A percentile compares a stretch with the other conserved stretches of the same genome.
Conservation (phyloP, 805 yeast genomes). For the Millerozyma acaciae region DNA sequence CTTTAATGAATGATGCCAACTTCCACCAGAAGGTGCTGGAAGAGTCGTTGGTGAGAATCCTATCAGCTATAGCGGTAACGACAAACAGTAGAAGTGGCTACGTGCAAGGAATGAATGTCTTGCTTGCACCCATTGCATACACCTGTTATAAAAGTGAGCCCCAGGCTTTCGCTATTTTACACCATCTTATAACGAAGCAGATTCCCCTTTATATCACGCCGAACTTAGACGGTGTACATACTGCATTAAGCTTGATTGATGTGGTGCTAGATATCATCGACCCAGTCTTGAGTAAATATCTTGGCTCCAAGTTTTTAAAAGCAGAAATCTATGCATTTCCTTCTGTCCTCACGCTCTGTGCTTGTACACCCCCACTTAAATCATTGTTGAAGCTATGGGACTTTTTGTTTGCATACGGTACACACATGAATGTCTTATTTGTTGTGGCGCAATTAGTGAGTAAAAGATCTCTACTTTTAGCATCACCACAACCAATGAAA, state of each 20-base stretch:
- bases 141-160: constrained; percentile 72
- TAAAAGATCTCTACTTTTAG: constrained; percentile 60
- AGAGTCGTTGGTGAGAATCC: constrained; percentile 58
- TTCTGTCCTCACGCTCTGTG: constrained; percentile 76
- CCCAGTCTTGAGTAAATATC: constrained; percentile 57
- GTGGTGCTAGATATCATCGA: constrained; percentile 67
- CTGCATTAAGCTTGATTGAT: constrained; percentile 73
- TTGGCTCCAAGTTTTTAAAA: constrained; percentile 62
- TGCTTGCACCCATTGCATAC: constrained; percentile 79
- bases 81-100: constrained; percentile 40
- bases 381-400: constrained; percentile 85
- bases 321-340: constrained; percentile 88
- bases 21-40: constrained; percentile 71
- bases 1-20: constrained; percentile 66
- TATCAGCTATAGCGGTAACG: constrained; percentile 67
- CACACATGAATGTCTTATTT: constrained; percentile 80
- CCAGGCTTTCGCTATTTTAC: constrained; percentile 73
- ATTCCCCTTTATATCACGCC: constrained; percentile 80
- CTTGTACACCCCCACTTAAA: constrained; percentile 80
- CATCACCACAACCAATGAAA: constrained; percentile 67
- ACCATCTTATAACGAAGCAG: constrained; percentile 53
- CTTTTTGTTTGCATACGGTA: constrained; percentile 84
- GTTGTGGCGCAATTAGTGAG: constrained; percentile 78
- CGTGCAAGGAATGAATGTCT: constrained; percentile 91
- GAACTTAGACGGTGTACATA: constrained; percentile 75